Evolutionary conservation across 2,329 filamentous ascomycete genomes (phyloP), one percentile per base, ranked within the genome.

Genomic region (Phialophora verrucosa): DNA sequence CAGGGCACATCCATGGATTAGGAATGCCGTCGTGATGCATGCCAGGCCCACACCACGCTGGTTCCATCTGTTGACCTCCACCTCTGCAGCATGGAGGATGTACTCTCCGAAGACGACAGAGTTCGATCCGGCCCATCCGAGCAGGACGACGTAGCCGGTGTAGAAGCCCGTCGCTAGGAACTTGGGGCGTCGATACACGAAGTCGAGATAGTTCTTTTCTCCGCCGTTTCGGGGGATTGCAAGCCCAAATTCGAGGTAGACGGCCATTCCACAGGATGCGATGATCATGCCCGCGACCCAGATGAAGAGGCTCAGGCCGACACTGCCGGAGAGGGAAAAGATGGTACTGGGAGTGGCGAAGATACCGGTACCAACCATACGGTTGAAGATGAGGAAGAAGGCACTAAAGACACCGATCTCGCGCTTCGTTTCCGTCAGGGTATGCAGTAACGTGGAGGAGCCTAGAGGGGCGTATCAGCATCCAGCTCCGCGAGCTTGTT

Each of bases 281-380:
- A 83, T 79, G 11, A 81, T 67, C 29, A 76, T 78, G 35, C 83
- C 85, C 10, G 86, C 75, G 1, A 85, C 78, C 85, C 85, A 87
- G 23, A 87, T 75, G 54, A 84, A 77, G 14, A 87, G 75, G 7
- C 81, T 78, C 53, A 85, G 80, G 2, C 85, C 85, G 3, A 87
- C 84, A 7, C 81, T 85, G 0, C 85, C 84, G 1, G 84, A 82
- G 0, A 83, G 81, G 7, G 80, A 79, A 65, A 85, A 85, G 56
- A 87, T 84, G n/a, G 84, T 83, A 1, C 83, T 83, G 0, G 85
- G 85, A 0, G 85, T 85, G 0, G 84, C 85, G 71, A 86, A 87
- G 27, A 85, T 77, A 67, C 82, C 78, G 10, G 80, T 75, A 2
- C 81, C 80, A 27, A 82, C 71, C 57, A 75, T 76, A 2, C 81